These are phyloP conservation scores for Paraphaeosphaeria sporulosa DNA, from an alignment of 2,329 filamentous ascomycete species.

Conservation along the genomic window DNA sequence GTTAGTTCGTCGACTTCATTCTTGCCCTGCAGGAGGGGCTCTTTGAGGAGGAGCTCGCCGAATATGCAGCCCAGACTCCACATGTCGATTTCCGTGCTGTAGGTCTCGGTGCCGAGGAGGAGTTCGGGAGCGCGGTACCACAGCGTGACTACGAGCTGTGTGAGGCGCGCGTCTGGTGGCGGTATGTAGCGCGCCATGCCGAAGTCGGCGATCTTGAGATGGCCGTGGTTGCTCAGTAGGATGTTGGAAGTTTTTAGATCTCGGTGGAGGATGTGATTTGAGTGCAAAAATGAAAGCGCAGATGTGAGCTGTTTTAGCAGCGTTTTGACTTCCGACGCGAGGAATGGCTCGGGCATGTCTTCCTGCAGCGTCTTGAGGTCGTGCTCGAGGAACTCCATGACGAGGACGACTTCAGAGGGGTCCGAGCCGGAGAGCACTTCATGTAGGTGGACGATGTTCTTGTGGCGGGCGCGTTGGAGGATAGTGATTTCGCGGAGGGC, in stretches of 20 bases:
- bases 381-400: conserved; percentile 98
- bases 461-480: conserved; percentile 78
- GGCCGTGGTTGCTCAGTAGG: conserved; percentile 91
- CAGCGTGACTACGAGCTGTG: conserved; percentile 91
- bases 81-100: conserved; percentile 83
- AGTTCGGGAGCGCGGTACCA: conserved; percentile 97
- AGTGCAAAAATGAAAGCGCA: conserved; percentile 85
- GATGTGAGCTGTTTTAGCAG: conserved; percentile 82
- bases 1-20: conserved; percentile 91
- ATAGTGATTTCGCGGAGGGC: conserved; percentile 94
- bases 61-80: conserved; percentile 98
- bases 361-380: conserved; percentile 92
- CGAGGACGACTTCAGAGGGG: conserved; percentile 78
- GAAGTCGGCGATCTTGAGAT: conserved; percentile 96
- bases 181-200: conserved; percentile 94
- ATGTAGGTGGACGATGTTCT: conserved; percentile 80
- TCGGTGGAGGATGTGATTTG: conserved; percentile 79
- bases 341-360: conserved; percentile 92
- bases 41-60: conserved; percentile 83
- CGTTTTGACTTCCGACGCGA: conserved; percentile 91
- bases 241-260: conserved; percentile 60
- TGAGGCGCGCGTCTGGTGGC: conserved; percentile 73
- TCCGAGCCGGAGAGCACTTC: conserved; percentile 83
- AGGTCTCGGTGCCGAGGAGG: conserved; percentile 79
- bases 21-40: conserved; percentile 83